These are phyloP conservation scores for Tricholoma hemisulphureum DNA, from an alignment of 768 basidiomycete species.

Conservation along the genomic window DNA sequence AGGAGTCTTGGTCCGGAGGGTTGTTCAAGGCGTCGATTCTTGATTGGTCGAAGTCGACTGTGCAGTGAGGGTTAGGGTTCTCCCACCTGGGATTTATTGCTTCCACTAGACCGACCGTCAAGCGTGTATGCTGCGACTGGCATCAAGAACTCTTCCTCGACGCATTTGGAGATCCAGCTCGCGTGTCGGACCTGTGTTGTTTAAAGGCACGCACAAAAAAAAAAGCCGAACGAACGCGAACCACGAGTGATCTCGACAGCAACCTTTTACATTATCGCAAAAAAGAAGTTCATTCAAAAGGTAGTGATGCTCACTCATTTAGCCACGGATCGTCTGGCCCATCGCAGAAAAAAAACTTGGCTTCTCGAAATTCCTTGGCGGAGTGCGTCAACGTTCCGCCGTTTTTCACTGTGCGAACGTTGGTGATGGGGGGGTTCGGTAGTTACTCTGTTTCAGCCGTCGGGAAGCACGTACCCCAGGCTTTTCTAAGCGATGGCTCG, in stretches of 20 bases:
- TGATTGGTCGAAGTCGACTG: slow-evolving; percentile 15
- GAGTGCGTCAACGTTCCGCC: slow-evolving; percentile 37
- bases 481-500: slow-evolving; percentile 20
- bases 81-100: not conserved
- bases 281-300: not conserved
- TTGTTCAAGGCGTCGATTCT: not conserved
- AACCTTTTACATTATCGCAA: slow-evolving; percentile 14
- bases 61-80: not conserved
- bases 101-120: slow-evolving; percentile 26
- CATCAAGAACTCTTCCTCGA: slow-evolving; percentile 32
- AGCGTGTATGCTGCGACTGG: slow-evolving; percentile 38
- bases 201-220: not conserved
- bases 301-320: slow-evolving; percentile 29
- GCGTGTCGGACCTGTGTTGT: slow-evolving; percentile 35
- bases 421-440: not conserved
- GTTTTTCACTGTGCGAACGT: slow-evolving; percentile 32
- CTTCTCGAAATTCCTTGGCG: slow-evolving; percentile 31
- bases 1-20: not conserved
- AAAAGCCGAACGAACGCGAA: slow-evolving; percentile 15
- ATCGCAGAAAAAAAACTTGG: slow-evolving; percentile 38
- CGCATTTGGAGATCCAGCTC: slow-evolving; percentile 35
- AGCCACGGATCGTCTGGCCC: slow-evolving; percentile 37
- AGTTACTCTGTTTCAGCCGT: not conserved
- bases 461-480: slow-evolving; percentile 31
- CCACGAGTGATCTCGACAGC: slow-evolving; percentile 28